Base-by-base conservation (phyloP, 1,284 basidiomycete species). In the Mycosarcoma maydis region DNA sequence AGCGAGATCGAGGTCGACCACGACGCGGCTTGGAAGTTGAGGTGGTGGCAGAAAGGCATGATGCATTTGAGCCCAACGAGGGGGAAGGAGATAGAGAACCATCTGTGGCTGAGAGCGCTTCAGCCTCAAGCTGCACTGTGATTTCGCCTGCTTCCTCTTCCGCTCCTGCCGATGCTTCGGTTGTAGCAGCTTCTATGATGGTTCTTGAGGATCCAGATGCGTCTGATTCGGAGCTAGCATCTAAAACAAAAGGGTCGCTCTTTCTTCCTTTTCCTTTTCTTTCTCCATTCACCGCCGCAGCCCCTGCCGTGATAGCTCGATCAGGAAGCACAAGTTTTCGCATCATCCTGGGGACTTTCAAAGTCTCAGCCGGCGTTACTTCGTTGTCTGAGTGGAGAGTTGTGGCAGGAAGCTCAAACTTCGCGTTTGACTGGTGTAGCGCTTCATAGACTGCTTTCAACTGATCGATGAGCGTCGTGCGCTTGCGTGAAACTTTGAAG, bases 211-310 rank as follows among this genome's bases (percentile, higher is more conserved):
- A 47, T 1, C 34, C 22, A 4, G 41, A 33, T 9, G n/a, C 17
- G 20, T 53, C 50, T 3, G 52, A 56, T 6, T 46, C 40, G 16
- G 64, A 67, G 32, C 50, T 57, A 6, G 23, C 30, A 16, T 49
- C 58, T 1, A 69, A 22, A 6, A 62, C 43, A 32, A 58, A 69
- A 2, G 66, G 66, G 32, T 69, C 66, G 40, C 66, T 69, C 22
- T 62, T 50, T 4, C 66, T 34, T 2, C 65, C 65, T 24, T 42
- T 60, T 3, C 64, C 64, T 24, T 60, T 60, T n/a, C n/a, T n/a
- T n/a, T n/a, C n/a, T 0, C 37, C 52, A 17, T 42, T 54, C n/a
- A 7, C 24, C 9, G 30, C 17, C n/a, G 14, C 33, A 13, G 41
- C 11, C 2, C 16, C 33, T n/a, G 13, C 33, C 10, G 16, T n/a